Evolutionary conservation across 73 alveolate species (phyloP), one percentile per base, ranked within the genome.

Genomic region (Symbiodinium pilosum): DNA sequence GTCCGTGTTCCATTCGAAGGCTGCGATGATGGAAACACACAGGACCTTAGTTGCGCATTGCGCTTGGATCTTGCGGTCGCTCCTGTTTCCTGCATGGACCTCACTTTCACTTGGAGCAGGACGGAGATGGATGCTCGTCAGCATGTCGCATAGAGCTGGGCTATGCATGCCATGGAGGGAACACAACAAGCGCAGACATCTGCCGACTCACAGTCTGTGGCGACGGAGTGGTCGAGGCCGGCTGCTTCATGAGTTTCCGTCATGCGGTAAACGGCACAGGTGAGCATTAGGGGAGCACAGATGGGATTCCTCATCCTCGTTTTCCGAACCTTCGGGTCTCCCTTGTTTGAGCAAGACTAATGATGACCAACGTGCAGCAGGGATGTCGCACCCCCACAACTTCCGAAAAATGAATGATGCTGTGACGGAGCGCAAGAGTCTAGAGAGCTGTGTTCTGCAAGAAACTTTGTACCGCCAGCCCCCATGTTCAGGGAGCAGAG

Each of bases 151-250:
- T 88, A n/a, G 95, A 88, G 86, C 3, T 51, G 77, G 95, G 95
- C 32, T 88, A 88, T 24, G 95, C 95, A 24, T 88, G 95, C 69
- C 95, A 88, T 30, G 95, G 95, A 24, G 95, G 95, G 47, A 59
- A 56, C 43, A 56, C 95, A 42, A 88, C 71, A 20, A 64, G 41
- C 44, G 28, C 26, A 0, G 95, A 88, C 86, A 39, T 8, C 39
- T 88, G 95, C 86, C 41, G 73, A 38, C 69, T 64, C 51, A 88
- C 95, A 20, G 86, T 88, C 21, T 88, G 95, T 69, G 95, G 95
- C 71, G 95, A 88, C 36, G 95, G 95, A 83, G 44, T 51, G 28
- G 95, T 88, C 28, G 95, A 88, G 86, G 95, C 71, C 32, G 59
- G 14, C 14, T 47, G n/a, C n/a, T n/a, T n/a, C n/a, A n/a, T n/a